These are phyloP conservation scores for Cutaneotrichosporon cavernicola DNA, from an alignment of 1,284 basidiomycete species.

Conservation along the genomic window DNA sequence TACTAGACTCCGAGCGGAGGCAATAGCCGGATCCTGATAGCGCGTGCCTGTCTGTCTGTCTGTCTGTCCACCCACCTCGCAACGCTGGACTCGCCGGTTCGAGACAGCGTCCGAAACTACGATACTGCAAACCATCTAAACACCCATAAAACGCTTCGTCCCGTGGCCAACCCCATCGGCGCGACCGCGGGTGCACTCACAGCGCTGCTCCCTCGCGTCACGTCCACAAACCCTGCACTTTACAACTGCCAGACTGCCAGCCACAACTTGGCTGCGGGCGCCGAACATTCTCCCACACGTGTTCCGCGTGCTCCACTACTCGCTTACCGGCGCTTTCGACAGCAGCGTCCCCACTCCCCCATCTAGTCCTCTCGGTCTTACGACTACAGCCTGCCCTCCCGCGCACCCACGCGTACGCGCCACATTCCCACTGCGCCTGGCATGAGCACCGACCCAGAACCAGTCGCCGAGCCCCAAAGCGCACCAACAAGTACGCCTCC, in stretches of 20 bases:
- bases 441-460: neutral
- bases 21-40: neutral
- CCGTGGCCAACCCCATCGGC: neutral
- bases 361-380: neutral
- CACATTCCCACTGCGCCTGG: neutral
- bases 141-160: neutral
- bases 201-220: neutral
- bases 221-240: neutral
- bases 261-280: neutral
- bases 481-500: neutral
- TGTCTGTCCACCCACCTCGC: neutral
- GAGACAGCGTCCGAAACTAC: neutral
- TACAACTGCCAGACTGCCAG: neutral
- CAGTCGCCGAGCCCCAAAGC: neutral
- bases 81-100: neutral
- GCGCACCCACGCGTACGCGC: neutral
- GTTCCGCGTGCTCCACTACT: neutral
- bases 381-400: neutral
- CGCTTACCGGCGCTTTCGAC: neutral
- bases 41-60: neutral
- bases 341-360: neutral
- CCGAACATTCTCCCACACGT: neutral
- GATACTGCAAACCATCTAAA: neutral
- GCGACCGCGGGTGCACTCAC: neutral
- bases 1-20: neutral